Conservation (phyloP, 495 filamentous ascomycete genomes). For the Penicillium egyptiacum region DNA sequence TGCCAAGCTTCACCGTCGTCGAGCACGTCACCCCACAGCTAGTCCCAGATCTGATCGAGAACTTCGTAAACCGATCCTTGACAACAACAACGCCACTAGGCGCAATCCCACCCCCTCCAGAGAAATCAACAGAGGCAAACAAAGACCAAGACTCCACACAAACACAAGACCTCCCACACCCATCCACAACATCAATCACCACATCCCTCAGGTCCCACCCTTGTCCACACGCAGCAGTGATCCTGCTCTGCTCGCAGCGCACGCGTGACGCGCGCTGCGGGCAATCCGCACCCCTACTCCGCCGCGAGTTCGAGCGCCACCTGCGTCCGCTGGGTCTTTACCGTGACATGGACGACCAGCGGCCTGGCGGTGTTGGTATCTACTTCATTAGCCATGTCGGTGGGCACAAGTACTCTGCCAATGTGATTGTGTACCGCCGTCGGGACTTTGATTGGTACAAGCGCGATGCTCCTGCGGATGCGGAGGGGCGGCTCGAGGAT, state of each 20-base stretch:
- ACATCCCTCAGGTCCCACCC: constrained; percentile 63
- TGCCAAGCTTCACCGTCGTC: constrained; percentile 83
- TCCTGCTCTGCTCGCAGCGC: constrained; percentile 90
- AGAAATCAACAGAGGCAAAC: background rate
- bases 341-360: constrained; percentile 80
- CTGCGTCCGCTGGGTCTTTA: constrained; percentile 80
- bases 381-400: constrained; percentile 96
- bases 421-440: constrained; percentile 84
- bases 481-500: constrained; percentile 32
- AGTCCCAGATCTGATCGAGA: constrained; percentile 68
- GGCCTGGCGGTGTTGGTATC: constrained; percentile 87
- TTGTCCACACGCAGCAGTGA: constrained; percentile 78
- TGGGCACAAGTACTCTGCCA: constrained; percentile 86
- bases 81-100: constrained; percentile 73
- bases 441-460: constrained; percentile 56
- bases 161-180: constrained; percentile 17
- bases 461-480: constrained; percentile 12
- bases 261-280: constrained; percentile 95
- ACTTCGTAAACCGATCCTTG: constrained; percentile 67
- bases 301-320: constrained; percentile 85
- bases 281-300: constrained; percentile 83
- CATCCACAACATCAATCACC: constrained; percentile 35
- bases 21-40: constrained; percentile 80
- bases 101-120: constrained; percentile 8
- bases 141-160: constrained; percentile 5